A percentile compares a stretch with the other conserved stretches of the same genome.
phyloP scores from a whole-genome alignment of 2,329 filamentous ascomycete species.

The Bipolaris cookei region DNA sequence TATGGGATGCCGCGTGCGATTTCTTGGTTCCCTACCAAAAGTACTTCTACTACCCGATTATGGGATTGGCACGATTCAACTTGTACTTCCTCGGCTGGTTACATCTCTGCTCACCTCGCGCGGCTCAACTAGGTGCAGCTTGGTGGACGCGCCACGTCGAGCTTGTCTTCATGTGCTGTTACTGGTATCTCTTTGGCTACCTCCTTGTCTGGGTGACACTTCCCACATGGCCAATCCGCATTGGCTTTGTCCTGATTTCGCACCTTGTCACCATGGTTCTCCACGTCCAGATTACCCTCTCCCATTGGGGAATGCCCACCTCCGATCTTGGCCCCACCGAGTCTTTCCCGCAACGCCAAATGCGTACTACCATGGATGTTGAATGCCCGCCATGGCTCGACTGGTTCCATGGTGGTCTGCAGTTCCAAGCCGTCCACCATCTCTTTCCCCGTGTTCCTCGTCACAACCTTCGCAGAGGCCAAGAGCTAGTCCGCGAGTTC shows the following conservation, averaged over 20 bases:
- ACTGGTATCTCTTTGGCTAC: constrained; percentile 89
- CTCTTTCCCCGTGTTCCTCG: constrained; percentile 82
- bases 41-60: constrained; percentile 82
- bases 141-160: constrained; percentile 88
- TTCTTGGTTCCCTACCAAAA: constrained; percentile 75
- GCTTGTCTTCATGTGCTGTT: constrained; percentile 74
- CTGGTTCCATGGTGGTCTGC: constrained; percentile 85
- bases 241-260: constrained; percentile 78
- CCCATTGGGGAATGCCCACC: constrained; percentile 93
- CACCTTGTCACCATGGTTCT: constrained; percentile 82
- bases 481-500: constrained; percentile 79
- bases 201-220: constrained; percentile 75
- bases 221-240: constrained; percentile 70
- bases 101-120: constrained; percentile 72
- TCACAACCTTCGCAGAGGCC: constrained; percentile 78
- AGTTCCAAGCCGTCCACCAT: constrained; percentile 90
- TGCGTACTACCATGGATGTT: constrained; percentile 92
- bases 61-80: constrained; percentile 85
- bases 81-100: constrained; percentile 83
- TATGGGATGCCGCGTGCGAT: constrained; percentile 76
- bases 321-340: constrained; percentile 82
- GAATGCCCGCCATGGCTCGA: constrained; percentile 87
- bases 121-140: constrained; percentile 75
- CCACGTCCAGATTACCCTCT: constrained; percentile 89
- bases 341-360: constrained; percentile 88